Conservation (phyloP, 768 basidiomycete species). For the Leucosporidium yakuticum region DNA sequence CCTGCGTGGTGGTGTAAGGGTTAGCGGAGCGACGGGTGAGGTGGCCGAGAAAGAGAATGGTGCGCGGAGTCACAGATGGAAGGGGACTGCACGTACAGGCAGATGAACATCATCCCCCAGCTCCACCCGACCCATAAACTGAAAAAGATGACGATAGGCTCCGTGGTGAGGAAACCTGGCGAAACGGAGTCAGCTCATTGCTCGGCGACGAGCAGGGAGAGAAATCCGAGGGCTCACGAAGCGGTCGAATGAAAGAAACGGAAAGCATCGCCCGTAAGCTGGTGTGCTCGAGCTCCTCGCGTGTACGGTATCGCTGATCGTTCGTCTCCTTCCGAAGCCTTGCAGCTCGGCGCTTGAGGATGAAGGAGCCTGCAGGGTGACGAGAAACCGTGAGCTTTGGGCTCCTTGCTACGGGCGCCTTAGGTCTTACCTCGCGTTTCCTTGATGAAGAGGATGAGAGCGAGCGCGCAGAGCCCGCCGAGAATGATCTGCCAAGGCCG, state of each 20-base stretch:
- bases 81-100: no score
- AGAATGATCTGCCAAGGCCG: no score
- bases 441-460: constrained; percentile 55
- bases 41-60: no score
- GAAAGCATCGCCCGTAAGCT: constrained; percentile 58
- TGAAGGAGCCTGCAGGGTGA: constrained; percentile 49
- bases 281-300: constrained; percentile 59
- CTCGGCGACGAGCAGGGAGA: not conserved
- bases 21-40: no score
- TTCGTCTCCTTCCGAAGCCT: constrained; percentile 61
- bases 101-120: no score
- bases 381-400: not conserved
- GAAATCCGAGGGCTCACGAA: constrained; percentile 37
- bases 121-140: constrained; percentile 41
- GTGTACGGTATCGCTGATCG: constrained; percentile 57
- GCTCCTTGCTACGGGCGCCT: not conserved
- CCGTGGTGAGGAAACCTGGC: constrained; percentile 61
- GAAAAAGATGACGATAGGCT: constrained; percentile 65
- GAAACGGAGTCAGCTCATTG: constrained; percentile 1
- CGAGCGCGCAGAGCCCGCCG: constrained; percentile 51
- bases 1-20: no score
- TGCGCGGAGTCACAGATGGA: no score
- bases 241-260: constrained; percentile 47
- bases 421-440: constrained; percentile 58
- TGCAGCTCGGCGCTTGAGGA: constrained; percentile 61